Conservation (phyloP, 768 basidiomycete genomes). For the Mycena vulgaris region DNA sequence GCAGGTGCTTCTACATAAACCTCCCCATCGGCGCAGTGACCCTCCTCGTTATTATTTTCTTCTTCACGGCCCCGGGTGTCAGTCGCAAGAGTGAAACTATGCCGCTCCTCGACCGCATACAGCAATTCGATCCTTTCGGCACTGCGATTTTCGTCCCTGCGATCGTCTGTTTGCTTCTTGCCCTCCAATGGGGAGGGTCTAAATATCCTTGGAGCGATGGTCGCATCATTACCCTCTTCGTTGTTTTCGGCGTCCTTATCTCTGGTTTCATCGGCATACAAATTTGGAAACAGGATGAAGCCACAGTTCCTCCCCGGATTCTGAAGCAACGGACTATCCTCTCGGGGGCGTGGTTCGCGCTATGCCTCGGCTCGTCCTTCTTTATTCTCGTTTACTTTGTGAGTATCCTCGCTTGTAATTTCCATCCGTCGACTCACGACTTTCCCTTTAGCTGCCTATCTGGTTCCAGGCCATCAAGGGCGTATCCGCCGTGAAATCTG, state of each 20-base stretch:
- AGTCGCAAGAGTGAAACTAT: background rate
- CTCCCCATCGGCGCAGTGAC: slow-evolving; percentile 25
- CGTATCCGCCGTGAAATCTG: slow-evolving; percentile 43
- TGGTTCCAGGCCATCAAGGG: slow-evolving; percentile 56
- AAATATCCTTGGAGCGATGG: slow-evolving; percentile 24
- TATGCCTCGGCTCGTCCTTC: slow-evolving; percentile 3
- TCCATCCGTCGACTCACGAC: background rate
- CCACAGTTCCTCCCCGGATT: slow-evolving; percentile 14
- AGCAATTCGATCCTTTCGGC: slow-evolving; percentile 6
- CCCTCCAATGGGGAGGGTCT: slow-evolving; percentile 22
- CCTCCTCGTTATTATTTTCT: background rate
- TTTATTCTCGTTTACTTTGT: slow-evolving; percentile 14
- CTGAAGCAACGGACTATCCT: slow-evolving; percentile 9
- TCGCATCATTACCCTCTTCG: slow-evolving; percentile 16
- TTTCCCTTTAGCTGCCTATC: slow-evolving; percentile 28
- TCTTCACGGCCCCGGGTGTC: slow-evolving; percentile 35
- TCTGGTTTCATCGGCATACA: background rate
- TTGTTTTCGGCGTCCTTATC: slow-evolving; percentile 7
- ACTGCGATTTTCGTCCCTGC: slow-evolving; percentile 11
- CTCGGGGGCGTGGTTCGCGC: background rate
- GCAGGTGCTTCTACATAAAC: slow-evolving; percentile 32
- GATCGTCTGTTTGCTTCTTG: slow-evolving; percentile 8
- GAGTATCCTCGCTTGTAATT: slow-evolving; percentile 7
- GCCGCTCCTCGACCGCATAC: background rate
- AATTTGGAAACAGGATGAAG: slow-evolving; percentile 7